A percentile compares a stretch with the other conserved stretches of the same genome.
phyloP scores from a whole-genome alignment of 192 early-diverging fungal genomes.

The Coemansia sp. region DNA sequence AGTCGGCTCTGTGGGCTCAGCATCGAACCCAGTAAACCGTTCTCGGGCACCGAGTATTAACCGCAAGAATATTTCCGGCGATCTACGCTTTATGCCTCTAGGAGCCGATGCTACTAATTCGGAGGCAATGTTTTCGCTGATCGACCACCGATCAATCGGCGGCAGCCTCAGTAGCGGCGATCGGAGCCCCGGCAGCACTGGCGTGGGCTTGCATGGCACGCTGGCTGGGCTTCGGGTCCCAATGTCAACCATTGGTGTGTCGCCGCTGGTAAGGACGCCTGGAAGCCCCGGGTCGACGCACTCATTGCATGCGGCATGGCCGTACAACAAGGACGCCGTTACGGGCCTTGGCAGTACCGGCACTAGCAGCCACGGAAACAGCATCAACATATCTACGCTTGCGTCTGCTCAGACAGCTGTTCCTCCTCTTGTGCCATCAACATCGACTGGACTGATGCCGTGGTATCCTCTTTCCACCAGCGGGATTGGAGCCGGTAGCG shows the following conservation, averaged over 20 bases:
- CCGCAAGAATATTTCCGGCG: conserved; percentile 31
- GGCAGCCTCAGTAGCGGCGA: conserved; percentile 18
- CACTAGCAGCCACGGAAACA: not conserved
- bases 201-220: conserved; percentile 1
- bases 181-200: not conserved
- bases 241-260: not conserved
- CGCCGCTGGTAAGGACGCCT: conserved; percentile 21
- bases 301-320: conserved; percentile 43
- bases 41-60: conserved; percentile 40
- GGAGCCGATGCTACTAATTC: conserved; percentile 15
- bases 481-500: not conserved
- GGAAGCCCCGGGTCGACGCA: conserved; percentile 29
- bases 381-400: not conserved
- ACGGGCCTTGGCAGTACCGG: not conserved
- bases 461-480: conserved; percentile 2
- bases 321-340: conserved; percentile 38
- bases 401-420: not conserved
- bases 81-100: conserved; percentile 35
- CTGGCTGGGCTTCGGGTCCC: not conserved
- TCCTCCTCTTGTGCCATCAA: not conserved
- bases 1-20: conserved; percentile 22
- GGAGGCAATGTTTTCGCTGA: conserved; percentile 36
- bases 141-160: conserved; percentile 14
- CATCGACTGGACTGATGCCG: not conserved
- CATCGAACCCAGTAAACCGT: conserved; percentile 18